Percentiles rank a stretch among this genome's conserved stretches.
Evolutionary conservation across 306 rosid species (phyloP).

Genomic region (Elaeagnus macrophylla): DNA sequence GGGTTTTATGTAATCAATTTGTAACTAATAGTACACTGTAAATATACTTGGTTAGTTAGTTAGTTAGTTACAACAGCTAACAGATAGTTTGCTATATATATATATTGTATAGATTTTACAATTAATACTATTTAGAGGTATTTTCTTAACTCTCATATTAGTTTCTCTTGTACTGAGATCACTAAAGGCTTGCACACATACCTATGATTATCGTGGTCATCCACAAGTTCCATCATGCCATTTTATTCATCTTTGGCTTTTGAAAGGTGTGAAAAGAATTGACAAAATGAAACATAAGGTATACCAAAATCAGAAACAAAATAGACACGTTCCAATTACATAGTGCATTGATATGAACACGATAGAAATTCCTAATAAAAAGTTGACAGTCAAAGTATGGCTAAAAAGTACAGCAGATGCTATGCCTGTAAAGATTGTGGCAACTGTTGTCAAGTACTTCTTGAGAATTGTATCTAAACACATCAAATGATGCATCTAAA

Average conservation of each 20-base stretch:
- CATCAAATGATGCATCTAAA: constrained; percentile 7
- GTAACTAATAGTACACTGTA: too few species aligned
- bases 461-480: constrained; percentile 90
- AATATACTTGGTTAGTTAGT: too few species aligned
- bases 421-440: constrained; percentile 97
- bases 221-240: constrained; percentile 60
- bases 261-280: constrained; percentile 86
- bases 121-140: too few species aligned
- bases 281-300: constrained; percentile 17
- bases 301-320: constrained; percentile 8
- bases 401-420: constrained; percentile 90
- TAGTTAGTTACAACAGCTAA: too few species aligned
- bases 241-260: constrained; percentile 64
- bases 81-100: too few species aligned
- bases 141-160: too few species aligned
- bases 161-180: too few species aligned
- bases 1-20: too few species aligned
- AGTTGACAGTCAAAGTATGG: constrained; percentile 86
- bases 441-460: constrained; percentile 95
- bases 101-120: too few species aligned
- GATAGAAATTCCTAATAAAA: constrained; percentile 85
- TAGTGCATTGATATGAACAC: constrained; percentile 99
- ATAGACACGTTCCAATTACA: constrained; percentile 29
- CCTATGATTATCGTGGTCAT: constrained; percentile 64
- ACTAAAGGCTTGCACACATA: constrained; percentile 22